Conservation (phyloP, 176 grass and related monocot species). For the Triticum timopheevii region DNA sequence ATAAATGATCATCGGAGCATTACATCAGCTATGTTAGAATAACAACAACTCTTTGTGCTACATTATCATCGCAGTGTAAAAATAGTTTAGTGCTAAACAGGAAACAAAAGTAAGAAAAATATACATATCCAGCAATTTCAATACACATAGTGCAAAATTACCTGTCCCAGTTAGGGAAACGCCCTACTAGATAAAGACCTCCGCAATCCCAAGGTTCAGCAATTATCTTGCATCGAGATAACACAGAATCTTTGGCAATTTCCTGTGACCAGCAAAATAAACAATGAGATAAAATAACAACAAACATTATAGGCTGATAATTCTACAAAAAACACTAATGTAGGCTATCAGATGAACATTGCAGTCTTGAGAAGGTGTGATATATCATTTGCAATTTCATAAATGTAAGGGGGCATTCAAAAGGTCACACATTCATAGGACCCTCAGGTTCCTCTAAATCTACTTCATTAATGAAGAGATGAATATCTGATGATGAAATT, state of each 20-base stretch:
- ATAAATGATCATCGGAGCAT: background rate
- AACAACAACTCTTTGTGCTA: background rate
- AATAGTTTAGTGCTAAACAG: background rate
- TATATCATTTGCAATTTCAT: background rate
- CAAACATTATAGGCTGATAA: background rate
- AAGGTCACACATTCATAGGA: background rate
- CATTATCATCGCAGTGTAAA: slow-evolving; percentile 19
- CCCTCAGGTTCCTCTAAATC: background rate
- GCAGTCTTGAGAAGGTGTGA: background rate
- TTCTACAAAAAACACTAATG: background rate
- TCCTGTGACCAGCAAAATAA: slow-evolving; percentile 52
- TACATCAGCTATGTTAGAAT: slow-evolving; percentile 12
- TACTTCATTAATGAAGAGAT: background rate
- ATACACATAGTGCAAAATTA: slow-evolving; percentile 38
- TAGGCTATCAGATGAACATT: background rate
- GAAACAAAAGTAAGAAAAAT: background rate
- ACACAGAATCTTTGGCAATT: slow-evolving; percentile 85
- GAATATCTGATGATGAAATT: too few relatives aligned
- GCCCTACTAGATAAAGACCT: slow-evolving; percentile 94
- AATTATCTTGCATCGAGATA: slow-evolving; percentile 99
- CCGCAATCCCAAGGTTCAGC: slow-evolving; percentile 99
- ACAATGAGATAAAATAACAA: background rate
- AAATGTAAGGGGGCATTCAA: background rate
- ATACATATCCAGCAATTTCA: background rate
- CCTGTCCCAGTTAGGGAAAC: slow-evolving; percentile 99